These are phyloP conservation scores for Citrus glauca DNA, from an alignment of 345 rosid species.

Conservation along the genomic window DNA sequence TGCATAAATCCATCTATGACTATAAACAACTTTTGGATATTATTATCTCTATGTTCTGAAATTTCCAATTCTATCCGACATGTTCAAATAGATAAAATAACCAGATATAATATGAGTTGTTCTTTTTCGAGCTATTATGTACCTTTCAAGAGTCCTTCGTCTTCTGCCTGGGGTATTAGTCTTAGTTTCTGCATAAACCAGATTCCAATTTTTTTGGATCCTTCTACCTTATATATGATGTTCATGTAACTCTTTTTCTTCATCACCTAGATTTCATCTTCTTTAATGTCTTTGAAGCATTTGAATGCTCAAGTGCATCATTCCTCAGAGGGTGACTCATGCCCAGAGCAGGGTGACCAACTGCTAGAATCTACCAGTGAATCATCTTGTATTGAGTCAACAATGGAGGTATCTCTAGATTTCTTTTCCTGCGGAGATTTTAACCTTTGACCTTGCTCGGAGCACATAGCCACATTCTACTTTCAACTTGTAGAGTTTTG, in stretches of 20 bases:
- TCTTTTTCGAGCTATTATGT: not conserved
- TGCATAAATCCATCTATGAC: not conserved
- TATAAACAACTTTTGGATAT: not conserved
- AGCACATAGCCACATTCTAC: not conserved
- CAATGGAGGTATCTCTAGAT: slow-evolving; percentile 38
- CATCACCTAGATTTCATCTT: slow-evolving; percentile 39
- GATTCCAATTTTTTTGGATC: not conserved
- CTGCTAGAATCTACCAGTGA: slow-evolving; percentile 38
- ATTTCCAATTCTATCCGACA: not conserved
- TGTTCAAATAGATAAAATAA: not conserved
- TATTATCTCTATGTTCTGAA: not conserved
- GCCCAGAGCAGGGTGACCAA: slow-evolving; percentile 25
- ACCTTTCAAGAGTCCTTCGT: not conserved
- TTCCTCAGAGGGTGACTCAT: slow-evolving; percentile 29
- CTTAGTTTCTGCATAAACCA: not conserved
- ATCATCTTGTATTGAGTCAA: slow-evolving; percentile 34
- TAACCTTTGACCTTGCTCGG: not conserved
- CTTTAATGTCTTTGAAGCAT: slow-evolving; percentile 33
- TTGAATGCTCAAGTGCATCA: slow-evolving; percentile 36
- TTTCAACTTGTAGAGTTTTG: not conserved
- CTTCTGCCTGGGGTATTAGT: not conserved
- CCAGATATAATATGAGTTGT: not conserved
- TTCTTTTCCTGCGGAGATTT: not conserved
- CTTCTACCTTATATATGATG: not conserved
- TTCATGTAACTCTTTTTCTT: slow-evolving; percentile 3